Conservation (phyloP, 106 monocot species). For the Acorus calamus region DNA sequence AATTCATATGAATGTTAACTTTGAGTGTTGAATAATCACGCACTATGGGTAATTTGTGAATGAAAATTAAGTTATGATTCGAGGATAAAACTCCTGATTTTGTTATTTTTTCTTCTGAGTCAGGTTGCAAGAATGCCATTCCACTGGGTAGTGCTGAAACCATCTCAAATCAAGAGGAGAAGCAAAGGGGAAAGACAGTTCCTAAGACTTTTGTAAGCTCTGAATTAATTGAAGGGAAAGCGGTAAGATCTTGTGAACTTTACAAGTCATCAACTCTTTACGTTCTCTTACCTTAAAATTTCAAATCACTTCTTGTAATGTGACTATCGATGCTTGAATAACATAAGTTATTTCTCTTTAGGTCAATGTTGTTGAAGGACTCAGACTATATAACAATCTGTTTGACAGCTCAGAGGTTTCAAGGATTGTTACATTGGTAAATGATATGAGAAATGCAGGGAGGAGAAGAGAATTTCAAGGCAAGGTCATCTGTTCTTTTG, state of each 20-base stretch:
- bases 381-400: slow-evolving; percentile 55
- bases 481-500: slow-evolving; percentile 4
- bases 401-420: slow-evolving; percentile 41
- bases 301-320: too few relatives aligned
- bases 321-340: too few relatives aligned
- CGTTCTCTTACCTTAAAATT: neutral
- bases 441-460: slow-evolving; percentile 52
- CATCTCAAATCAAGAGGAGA: slow-evolving; percentile 24
- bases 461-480: slow-evolving; percentile 58
- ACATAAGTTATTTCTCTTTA: slow-evolving; percentile 9
- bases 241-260: slow-evolving; percentile 15
- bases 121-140: slow-evolving; percentile 10
- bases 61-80: too few relatives aligned
- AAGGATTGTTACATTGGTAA: slow-evolving; percentile 35
- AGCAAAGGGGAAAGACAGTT: slow-evolving; percentile 10
- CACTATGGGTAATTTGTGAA: too few relatives aligned
- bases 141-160: slow-evolving; percentile 7
- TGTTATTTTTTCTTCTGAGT: slow-evolving; percentile 13
- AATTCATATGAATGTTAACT: too few relatives aligned
- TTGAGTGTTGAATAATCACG: too few relatives aligned
- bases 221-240: slow-evolving; percentile 43
- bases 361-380: slow-evolving; percentile 76
- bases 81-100: too few relatives aligned
- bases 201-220: slow-evolving; percentile 35
- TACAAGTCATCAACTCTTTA: neutral